These are phyloP conservation scores for Acrodontium crateriforme DNA, from an alignment of 2,329 filamentous ascomycete species.

Conservation along the genomic window DNA sequence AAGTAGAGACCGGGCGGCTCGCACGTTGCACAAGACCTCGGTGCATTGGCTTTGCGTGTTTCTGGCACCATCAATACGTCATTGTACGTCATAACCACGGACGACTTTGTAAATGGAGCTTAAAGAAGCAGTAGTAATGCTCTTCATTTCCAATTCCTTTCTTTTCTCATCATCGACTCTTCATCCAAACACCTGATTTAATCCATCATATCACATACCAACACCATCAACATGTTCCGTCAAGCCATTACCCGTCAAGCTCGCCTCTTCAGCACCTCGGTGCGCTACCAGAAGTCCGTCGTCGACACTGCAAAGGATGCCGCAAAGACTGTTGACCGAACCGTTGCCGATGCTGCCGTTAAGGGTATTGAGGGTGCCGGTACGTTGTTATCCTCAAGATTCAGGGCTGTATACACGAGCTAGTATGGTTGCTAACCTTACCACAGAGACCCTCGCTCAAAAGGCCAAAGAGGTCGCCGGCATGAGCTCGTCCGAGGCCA, in stretches of 20 bases:
- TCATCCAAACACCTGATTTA: too few relatives aligned
- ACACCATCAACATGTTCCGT: slow-evolving; percentile 31
- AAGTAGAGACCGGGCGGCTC: too few relatives aligned
- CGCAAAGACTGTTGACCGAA: slow-evolving; percentile 43
- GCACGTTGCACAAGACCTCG: too few relatives aligned
- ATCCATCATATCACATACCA: too few relatives aligned
- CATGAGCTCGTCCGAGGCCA: slow-evolving; percentile 21
- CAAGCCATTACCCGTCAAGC: slow-evolving; percentile 29
- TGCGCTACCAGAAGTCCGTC: slow-evolving; percentile 35
- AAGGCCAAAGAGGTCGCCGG: slow-evolving; percentile 28
- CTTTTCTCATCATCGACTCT: too few relatives aligned
- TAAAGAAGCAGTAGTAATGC: too few relatives aligned
- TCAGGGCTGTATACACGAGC: too few relatives aligned
- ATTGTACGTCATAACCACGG: too few relatives aligned
- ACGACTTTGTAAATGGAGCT: too few relatives aligned
- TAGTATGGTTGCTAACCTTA: slow-evolving; percentile 2
- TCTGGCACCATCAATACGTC: too few relatives aligned
- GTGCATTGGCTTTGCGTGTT: too few relatives aligned
- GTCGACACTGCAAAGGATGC: slow-evolving; percentile 44
- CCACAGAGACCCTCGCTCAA: slow-evolving; percentile 37
- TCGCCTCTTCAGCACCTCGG: slow-evolving; percentile 42
- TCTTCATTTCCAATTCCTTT: too few relatives aligned
- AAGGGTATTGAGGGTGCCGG: slow-evolving; percentile 50
- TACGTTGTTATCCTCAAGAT: slow-evolving; percentile 26
- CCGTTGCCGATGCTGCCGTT: slow-evolving; percentile 41